Percentiles rank a stretch among this genome's conserved stretches.
These are phyloP conservation scores for Urtica urens DNA, from an alignment of 306 rosid species.

Conservation along the genomic window DNA sequence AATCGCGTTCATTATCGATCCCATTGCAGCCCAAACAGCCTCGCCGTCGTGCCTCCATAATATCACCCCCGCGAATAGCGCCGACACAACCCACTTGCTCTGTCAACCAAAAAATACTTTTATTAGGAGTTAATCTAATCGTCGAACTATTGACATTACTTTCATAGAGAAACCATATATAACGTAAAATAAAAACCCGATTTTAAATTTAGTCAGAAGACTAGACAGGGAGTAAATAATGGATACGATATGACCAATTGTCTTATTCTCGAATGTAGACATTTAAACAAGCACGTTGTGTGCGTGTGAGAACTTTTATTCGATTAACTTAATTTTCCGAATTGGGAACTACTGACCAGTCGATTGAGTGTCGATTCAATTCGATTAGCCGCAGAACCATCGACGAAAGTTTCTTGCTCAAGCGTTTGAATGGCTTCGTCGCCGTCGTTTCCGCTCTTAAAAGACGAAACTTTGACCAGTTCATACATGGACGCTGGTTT, in stretches of 20 bases:
- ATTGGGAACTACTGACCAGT: conserved; percentile 38
- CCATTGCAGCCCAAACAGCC: conserved; percentile 63
- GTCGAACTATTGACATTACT: neutral
- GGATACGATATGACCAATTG: no score
- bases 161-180: neutral
- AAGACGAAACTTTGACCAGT: conserved; percentile 18
- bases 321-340: neutral
- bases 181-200: no score
- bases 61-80: conserved; percentile 42
- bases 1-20: conserved; percentile 47
- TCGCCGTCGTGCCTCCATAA: conserved; percentile 77
- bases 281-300: neutral
- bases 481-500: conserved; percentile 42
- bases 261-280: neutral
- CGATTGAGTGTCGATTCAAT: conserved; percentile 47
- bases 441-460: conserved; percentile 16
- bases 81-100: conserved; percentile 81
- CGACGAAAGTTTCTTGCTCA: conserved; percentile 43
- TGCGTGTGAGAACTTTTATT: neutral
- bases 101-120: conserved; percentile 23
- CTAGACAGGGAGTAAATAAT: no score
- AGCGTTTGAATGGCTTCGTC: conserved; percentile 36
- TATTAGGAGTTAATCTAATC: neutral
- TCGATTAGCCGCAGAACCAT: conserved; percentile 24
- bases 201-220: no score